phyloP scores from a whole-genome alignment of 2,329 filamentous ascomycete species.

The Coniochaeta sp. region DNA sequence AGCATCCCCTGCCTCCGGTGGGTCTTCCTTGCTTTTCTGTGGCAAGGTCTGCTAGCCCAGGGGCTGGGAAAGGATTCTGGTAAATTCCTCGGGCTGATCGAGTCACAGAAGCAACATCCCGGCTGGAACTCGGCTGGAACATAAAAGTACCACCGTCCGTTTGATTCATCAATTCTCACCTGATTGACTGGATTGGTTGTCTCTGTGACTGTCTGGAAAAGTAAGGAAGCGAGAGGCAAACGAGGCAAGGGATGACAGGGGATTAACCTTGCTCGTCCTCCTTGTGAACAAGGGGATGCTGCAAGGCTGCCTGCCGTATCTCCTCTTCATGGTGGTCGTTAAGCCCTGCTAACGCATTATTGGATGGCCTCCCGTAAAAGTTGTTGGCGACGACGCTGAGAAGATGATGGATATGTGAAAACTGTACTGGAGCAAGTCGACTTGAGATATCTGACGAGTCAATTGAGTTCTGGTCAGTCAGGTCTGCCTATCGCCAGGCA shows the following conservation, averaged over 20 bases:
- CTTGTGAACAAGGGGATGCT: background rate
- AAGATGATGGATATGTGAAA: background rate
- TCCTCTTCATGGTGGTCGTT: background rate
- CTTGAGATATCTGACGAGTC: background rate
- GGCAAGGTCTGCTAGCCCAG: background rate
- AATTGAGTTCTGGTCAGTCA: background rate
- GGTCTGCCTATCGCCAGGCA: background rate
- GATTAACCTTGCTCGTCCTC: background rate
- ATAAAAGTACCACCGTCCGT: slow-evolving; percentile 3
- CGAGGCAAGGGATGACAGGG: slow-evolving; percentile 6
- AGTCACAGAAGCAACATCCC: background rate
- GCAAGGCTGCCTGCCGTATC: background rate
- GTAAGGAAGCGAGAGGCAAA: slow-evolving; percentile 5
- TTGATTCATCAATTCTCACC: background rate
- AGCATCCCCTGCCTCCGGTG: background rate
- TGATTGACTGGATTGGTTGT: background rate
- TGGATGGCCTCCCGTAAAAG: background rate
- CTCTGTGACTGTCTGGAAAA: too few species aligned
- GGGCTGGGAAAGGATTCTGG: background rate
- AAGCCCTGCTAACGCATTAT: background rate
- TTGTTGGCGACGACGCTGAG: background rate
- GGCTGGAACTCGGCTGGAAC: background rate
- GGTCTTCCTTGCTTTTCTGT: background rate
- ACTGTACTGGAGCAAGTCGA: background rate
- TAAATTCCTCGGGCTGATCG: background rate